phyloP scores from a whole-genome alignment of 768 basidiomycete genomes.

The Mycena galopus region DNA sequence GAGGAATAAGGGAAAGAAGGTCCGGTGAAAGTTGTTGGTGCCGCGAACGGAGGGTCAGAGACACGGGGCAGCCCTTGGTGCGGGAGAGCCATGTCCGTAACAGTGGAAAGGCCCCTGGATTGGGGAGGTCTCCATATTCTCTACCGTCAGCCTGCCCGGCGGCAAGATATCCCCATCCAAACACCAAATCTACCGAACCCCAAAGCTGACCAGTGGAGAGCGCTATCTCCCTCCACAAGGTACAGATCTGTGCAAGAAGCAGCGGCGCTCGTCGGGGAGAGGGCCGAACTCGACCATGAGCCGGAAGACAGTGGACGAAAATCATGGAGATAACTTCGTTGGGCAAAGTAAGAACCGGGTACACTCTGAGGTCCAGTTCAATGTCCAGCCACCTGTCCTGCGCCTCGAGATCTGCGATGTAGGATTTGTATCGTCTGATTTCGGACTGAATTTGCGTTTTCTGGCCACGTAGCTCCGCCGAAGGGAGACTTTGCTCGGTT shows the following conservation, averaged over 20 bases:
- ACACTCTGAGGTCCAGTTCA: background rate
- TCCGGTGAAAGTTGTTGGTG: background rate
- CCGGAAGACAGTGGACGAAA: background rate
- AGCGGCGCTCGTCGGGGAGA: background rate
- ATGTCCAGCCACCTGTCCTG: too few relatives aligned
- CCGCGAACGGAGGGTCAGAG: background rate
- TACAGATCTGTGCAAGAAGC: conserved; percentile 1
- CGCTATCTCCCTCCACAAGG: background rate
- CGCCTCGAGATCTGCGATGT: background rate
- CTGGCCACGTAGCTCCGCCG: background rate
- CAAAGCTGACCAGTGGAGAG: background rate
- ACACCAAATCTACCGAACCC: background rate
- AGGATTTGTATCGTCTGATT: background rate
- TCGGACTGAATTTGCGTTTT: background rate
- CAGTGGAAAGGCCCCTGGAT: background rate
- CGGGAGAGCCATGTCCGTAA: background rate
- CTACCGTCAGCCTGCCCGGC: background rate
- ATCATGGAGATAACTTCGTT: background rate
- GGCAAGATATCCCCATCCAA: background rate
- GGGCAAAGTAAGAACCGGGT: background rate
- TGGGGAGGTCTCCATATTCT: background rate
- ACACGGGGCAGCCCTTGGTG: background rate
- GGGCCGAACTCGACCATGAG: background rate
- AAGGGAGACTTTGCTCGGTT: too few relatives aligned
- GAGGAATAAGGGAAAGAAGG: background rate